Evolutionary conservation across 2,329 filamentous ascomycete species (phyloP).

Genomic region (Cercospora sp.): DNA sequence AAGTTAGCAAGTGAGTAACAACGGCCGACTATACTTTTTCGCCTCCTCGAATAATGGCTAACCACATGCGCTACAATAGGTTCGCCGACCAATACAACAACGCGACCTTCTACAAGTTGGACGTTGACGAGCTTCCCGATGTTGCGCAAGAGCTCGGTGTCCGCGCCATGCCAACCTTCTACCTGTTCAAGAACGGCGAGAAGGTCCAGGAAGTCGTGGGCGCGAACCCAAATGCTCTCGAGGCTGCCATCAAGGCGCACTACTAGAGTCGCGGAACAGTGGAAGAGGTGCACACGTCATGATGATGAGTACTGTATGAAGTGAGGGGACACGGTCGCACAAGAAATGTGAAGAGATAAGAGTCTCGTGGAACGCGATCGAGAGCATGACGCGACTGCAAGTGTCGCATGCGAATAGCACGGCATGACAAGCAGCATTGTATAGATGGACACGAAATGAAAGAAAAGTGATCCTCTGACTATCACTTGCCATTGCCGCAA

Average conservation of each 20-base stretch:
- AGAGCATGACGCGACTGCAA: background rate
- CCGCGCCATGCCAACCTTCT: slow-evolving; percentile 90
- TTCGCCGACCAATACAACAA: slow-evolving; percentile 61
- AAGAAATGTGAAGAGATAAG: background rate
- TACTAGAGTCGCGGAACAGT: slow-evolving; percentile 8
- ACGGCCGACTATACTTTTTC: slow-evolving; percentile 9
- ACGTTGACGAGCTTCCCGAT: slow-evolving; percentile 79
- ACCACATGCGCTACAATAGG: slow-evolving; percentile 42
- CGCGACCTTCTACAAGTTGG: slow-evolving; percentile 81
- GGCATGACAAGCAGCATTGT: background rate
- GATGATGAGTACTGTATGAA: background rate
- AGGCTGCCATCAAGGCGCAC: slow-evolving; percentile 50
- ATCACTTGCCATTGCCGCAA: background rate
- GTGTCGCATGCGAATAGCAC: background rate
- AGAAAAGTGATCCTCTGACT: background rate
- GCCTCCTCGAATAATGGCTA: background rate
- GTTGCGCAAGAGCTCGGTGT: slow-evolving; percentile 76
- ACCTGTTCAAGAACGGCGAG: slow-evolving; percentile 77
- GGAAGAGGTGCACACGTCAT: background rate
- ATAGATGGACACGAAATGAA: background rate
- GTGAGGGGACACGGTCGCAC: background rate
- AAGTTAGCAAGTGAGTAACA: slow-evolving; percentile 56
- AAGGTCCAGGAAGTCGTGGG: slow-evolving; percentile 74
- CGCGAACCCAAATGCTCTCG: slow-evolving; percentile 72
- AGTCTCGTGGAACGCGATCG: background rate